Percentiles rank a stretch among this genome's conserved stretches.
Evolutionary conservation across 2,329 filamentous ascomycete species (phyloP).

Genomic region (Scedosporium boydii): DNA sequence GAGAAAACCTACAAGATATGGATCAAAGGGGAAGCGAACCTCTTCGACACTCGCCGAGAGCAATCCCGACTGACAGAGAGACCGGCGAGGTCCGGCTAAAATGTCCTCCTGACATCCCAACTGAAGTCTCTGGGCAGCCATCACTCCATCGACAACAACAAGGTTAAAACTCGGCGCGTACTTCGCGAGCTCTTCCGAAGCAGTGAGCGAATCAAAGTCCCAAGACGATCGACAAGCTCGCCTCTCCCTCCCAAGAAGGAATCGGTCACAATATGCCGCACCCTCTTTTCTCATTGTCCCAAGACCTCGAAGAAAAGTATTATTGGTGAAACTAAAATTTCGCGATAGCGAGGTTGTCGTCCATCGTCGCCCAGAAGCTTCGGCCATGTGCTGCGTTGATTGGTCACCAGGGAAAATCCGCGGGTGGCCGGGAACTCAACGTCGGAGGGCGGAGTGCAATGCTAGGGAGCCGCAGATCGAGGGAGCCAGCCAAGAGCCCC

Average conservation of each 20-base stretch:
- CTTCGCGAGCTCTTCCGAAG: too few species aligned
- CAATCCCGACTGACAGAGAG: too few species aligned
- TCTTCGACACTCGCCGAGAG: too few species aligned
- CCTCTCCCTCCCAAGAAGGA: neutral
- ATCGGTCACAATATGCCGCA: neutral
- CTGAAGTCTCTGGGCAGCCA: too few species aligned
- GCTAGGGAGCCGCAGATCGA: neutral
- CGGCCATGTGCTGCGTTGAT: constrained; percentile 6
- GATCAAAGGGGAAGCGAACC: too few species aligned
- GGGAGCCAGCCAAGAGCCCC: too few species aligned
- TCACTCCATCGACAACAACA: too few species aligned
- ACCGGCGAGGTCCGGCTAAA: too few species aligned
- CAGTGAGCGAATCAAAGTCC: neutral
- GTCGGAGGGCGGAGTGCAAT: neutral
- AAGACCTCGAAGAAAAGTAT: neutral
- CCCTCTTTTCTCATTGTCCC: neutral
- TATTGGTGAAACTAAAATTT: neutral
- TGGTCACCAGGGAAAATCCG: neutral
- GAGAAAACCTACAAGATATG: too few species aligned
- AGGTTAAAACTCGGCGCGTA: too few species aligned
- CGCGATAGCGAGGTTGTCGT: neutral
- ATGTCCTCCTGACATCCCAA: too few species aligned
- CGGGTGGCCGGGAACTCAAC: neutral
- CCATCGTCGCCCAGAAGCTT: neutral
- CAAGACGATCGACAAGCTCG: neutral